Evolutionary conservation across 2,329 filamentous ascomycete species (phyloP), one percentile per base, ranked within the genome.

Genomic region (Aspergillus aculeatinus): DNA sequence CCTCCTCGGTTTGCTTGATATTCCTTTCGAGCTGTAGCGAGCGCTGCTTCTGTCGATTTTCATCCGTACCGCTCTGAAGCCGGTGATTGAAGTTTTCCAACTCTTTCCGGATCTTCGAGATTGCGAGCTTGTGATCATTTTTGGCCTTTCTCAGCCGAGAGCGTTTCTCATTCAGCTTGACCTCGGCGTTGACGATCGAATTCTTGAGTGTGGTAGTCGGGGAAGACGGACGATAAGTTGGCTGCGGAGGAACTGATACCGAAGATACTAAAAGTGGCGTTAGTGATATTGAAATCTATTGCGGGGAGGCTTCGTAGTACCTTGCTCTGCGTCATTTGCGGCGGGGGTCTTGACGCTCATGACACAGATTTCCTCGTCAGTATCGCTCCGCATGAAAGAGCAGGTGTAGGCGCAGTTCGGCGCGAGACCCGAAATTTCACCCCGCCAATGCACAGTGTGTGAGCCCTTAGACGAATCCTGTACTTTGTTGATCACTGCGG

Each of bases 131-230:
- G 72, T 88, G 86, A 56, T 88, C 85, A 67, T 84, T 85, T 66
- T 84, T 85, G 59, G 80, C 81, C 67, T 84, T 84, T 71, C 84
- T 86, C 56, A 85, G 74, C 49, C 83, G 83, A 65, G 83, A 81
- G 54, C 84, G 83, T 58, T 82, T 81, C 63, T 88, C 86, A 61
- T 82, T 82, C 27, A 87, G 74, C 67, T 86, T 86, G 55, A 81
- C 78, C 69, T 88, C 85, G 44, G 84, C 84, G 44, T 85, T 84
- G 62, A 82, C 77, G 57, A 89, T 87, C 7, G 86, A 88, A 61
- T 87, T 87, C 71, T 83, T 87, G 54, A 89, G 76, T 1, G 86
- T 88, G 16, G 86, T 87, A 14, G 82, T 84, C 16, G 86, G 86
- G 25, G 86, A 88, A 44, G 85, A 85, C 50, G 86, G 86, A 48